Percentiles rank a stretch among this genome's conserved stretches.
phyloP scores from a whole-genome alignment of 2,329 filamentous ascomycete species.

The Grosmannia serpens region DNA sequence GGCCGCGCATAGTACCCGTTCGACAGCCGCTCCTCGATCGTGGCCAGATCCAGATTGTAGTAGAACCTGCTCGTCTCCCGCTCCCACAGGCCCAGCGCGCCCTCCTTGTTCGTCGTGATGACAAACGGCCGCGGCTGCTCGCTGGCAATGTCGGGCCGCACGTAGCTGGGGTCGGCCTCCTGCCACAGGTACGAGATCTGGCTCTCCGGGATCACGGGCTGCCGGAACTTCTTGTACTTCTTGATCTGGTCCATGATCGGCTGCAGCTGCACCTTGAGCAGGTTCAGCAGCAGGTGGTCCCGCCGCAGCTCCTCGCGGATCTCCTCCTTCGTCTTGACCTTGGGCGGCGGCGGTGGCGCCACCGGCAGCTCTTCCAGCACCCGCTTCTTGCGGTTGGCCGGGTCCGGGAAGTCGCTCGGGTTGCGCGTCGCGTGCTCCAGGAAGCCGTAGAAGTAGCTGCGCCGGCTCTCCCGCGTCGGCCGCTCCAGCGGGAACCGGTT shows the following conservation, averaged over 20 bases:
- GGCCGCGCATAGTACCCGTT: constrained; percentile 94
- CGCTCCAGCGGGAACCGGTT: constrained; percentile 61
- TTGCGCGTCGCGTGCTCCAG: constrained; percentile 70
- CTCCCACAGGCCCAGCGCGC: constrained; percentile 64
- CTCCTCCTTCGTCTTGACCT: constrained; percentile 63
- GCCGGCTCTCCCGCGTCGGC: constrained; percentile 55
- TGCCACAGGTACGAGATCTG: constrained; percentile 74
- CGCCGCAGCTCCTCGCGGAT: constrained; percentile 68
- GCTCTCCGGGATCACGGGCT: constrained; percentile 61
- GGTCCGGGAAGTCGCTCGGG: constrained; percentile 79
- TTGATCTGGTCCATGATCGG: constrained; percentile 97
- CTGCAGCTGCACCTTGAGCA: constrained; percentile 79
- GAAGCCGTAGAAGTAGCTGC: constrained; percentile 68
- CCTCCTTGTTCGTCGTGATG: constrained; percentile 67
- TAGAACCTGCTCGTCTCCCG: constrained; percentile 71
- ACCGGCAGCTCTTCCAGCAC: constrained; percentile 65
- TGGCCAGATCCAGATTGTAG: constrained; percentile 87
- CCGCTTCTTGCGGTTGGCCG: constrained; percentile 74
- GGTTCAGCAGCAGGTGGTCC: constrained; percentile 74
- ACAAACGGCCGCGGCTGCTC: constrained; percentile 64
- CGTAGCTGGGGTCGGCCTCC: constrained; percentile 64
- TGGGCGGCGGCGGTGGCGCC: constrained; percentile 60
- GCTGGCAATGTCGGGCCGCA: constrained; percentile 43
- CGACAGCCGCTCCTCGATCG: constrained; percentile 89
- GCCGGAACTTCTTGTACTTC: constrained; percentile 81